Base-by-base conservation (phyloP, 495 filamentous ascomycete genomes). In the Evernia prunastri region DNA sequence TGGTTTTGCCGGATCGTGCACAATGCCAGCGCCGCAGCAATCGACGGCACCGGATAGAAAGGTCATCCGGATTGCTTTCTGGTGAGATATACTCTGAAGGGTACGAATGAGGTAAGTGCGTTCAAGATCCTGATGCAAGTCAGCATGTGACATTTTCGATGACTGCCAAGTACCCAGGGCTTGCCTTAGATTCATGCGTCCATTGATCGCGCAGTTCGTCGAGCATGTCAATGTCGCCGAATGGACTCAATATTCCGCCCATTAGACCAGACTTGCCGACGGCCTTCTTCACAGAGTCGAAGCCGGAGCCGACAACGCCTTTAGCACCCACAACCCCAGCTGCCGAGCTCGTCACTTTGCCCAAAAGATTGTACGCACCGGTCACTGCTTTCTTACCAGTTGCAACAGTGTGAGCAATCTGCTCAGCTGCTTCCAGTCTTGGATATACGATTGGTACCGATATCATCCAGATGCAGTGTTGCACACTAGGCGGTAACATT, bases 311-410 rank as follows among this genome's bases (percentile, higher is more conserved):
- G 5, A 98, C 94, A 59, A 92, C 86, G 25, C 90, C 89, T 72
- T 96, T 96, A 18, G 92, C 94, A 35, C 94, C 94, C 0, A 97
- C 92, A 4, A 98, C 89, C 1, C 94, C 92, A 5, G 94, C 94
- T 1, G 96, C 90, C 3, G 90, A 94, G 69, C 90, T 92, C 0
- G 92, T 92, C 18, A 97, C 88, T 73, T 96, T 96, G 39, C 94
- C 94, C 3, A 97, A 78, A 29, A 96, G 79, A 72, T 98, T 98
- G 76, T 97, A 98, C 1, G 91, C 90, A 7, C 90, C 91, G 3
- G 92, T 98, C 36, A 96, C 89, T 4, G 91, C 92, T 74, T 94
- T 92, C 80, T 98, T 98, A 17, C 91, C 91, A 0, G 92, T 96
- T n/a, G 90, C 86, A 49, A 97, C 86, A 0, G 92, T 95, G 64